Base-by-base conservation (phyloP, 345 rosid genomes). In the Firmiana major region DNA sequence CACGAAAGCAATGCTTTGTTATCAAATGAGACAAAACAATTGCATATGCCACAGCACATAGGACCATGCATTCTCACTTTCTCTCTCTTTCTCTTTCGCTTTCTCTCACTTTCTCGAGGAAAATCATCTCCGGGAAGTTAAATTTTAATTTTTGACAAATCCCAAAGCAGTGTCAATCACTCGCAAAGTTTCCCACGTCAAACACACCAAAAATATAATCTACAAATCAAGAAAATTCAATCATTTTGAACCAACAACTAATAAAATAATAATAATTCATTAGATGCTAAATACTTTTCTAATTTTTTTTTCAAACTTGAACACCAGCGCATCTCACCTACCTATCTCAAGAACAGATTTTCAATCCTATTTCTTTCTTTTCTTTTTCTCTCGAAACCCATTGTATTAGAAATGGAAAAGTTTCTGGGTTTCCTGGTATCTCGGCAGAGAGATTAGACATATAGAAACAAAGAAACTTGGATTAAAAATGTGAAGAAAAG, bases 101-200 rank as follows among this genome's bases (percentile, higher is more conserved):
- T 31, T 36, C 34, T 57, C 67, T 51, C 54, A 2, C 54, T 22
- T 1, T 7, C 19, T 19, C 17, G 16, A 16, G 45, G 57, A 63
- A 46, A 67, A 75, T 38, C 73, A 63, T 57, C 58, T 60, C 69
- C 60, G 13, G 46, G 6, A 79, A 74, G 7, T 73, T 58, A 55
- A 53, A 40, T 19, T 34, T 60, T 67, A 70, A 13, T 57, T 59
- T 45, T 7, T 34, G 19, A 28, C 62, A 71, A 34, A 74, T 81
- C 80, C 80, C 73, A 74, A 77, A 75, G 81, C 77, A 82, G 73
- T 83, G 71, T 79, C 57, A 62, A 77, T 51, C 77, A 83, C 81
- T 79, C 77, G 53, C 81, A 74, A 75, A 31, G n/a, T 68, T 43
- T 46, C 9, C 45, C 55, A 42, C 59, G 79, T 74, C 83, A 81